phyloP scores from a whole-genome alignment of 352 stramenopile genomes.

The Albugo laibachii region DNA sequence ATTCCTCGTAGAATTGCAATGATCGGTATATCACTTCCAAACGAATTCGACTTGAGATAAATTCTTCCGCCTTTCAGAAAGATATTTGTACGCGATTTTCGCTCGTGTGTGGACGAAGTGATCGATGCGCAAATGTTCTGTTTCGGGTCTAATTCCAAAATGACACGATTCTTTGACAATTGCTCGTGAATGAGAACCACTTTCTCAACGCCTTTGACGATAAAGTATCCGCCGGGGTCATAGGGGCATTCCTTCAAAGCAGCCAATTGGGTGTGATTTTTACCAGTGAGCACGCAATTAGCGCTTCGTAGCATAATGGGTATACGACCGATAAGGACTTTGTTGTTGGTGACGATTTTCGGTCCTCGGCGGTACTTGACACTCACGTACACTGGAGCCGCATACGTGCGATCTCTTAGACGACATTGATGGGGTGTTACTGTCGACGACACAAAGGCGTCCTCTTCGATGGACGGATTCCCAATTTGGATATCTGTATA shows the following conservation, averaged over 20 bases:
- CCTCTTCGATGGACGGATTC: slow-evolving; percentile 91
- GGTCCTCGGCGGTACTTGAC: slow-evolving; percentile 93
- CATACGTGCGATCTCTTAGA: slow-evolving; percentile 97
- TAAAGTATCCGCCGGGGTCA: slow-evolving; percentile 99
- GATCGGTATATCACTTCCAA: slow-evolving; percentile 93
- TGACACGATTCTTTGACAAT: slow-evolving; percentile 98
- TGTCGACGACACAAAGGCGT: slow-evolving; percentile 83
- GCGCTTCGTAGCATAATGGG: slow-evolving; percentile 97
- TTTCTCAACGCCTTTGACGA: slow-evolving; percentile 97
- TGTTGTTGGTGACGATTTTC: slow-evolving; percentile 98
- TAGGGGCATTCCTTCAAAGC: slow-evolving; percentile 98
- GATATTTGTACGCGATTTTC: slow-evolving; percentile 95
- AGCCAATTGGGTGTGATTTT: slow-evolving; percentile 87
- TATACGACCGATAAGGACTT: slow-evolving; percentile 89
- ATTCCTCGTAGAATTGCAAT: slow-evolving; percentile 95
- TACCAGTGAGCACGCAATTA: slow-evolving; percentile 92
- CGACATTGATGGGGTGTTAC: slow-evolving; percentile 97
- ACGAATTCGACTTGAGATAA: slow-evolving; percentile 99
- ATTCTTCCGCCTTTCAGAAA: slow-evolving; percentile 92
- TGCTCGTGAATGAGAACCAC: slow-evolving; percentile 99
- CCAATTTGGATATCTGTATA: slow-evolving; percentile 98
- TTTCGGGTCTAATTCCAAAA: slow-evolving; percentile 94
- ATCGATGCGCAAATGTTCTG: slow-evolving; percentile 87
- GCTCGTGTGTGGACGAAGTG: slow-evolving; percentile 97
- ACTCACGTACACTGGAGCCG: slow-evolving; percentile 97